Percentiles rank a stretch among this genome's conserved stretches.
These are phyloP conservation scores for Ustilago nuda DNA, from an alignment of 1,284 basidiomycete genomes.

Conservation along the genomic window DNA sequence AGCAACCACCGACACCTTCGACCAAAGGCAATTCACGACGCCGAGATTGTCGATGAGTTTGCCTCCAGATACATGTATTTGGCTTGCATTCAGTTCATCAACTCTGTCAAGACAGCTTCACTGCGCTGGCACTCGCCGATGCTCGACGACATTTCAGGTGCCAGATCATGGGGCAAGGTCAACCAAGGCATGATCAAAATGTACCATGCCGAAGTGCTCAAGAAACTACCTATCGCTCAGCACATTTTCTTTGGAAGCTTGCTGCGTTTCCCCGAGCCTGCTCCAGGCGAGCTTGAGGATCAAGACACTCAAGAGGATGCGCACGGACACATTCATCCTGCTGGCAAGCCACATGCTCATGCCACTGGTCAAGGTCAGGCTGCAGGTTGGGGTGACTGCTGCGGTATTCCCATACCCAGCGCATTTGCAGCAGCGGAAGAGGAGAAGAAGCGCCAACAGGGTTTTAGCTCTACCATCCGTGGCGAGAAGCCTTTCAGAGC, in stretches of 20 bases:
- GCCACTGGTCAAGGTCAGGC: slow-evolving; percentile 71
- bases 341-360: slow-evolving; percentile 38
- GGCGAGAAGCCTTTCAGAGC: slow-evolving; percentile 41
- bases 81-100: slow-evolving; percentile 95
- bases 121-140: slow-evolving; percentile 98
- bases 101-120: slow-evolving; percentile 92
- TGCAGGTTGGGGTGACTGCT: slow-evolving; percentile 83
- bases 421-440: slow-evolving; percentile 70
- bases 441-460: slow-evolving; percentile 45
- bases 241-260: slow-evolving; percentile 94
- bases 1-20: slow-evolving; percentile 86
- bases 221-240: slow-evolving; percentile 94
- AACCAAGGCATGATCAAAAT: slow-evolving; percentile 99
- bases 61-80: slow-evolving; percentile 95
- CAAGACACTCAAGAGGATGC: slow-evolving; percentile 72
- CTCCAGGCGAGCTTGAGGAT: slow-evolving; percentile 63
- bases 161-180: slow-evolving; percentile 97
- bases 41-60: slow-evolving; percentile 92
- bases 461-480: slow-evolving; percentile 29
- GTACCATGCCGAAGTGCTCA: slow-evolving; percentile 94
- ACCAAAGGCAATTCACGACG: slow-evolving; percentile 91
- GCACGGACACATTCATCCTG: slow-evolving; percentile 74
- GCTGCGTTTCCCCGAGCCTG: slow-evolving; percentile 77
- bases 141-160: slow-evolving; percentile 97
- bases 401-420: slow-evolving; percentile 70